phyloP scores from a whole-genome alignment of 768 basidiomycete genomes.

The Baorangia bicolor region DNA sequence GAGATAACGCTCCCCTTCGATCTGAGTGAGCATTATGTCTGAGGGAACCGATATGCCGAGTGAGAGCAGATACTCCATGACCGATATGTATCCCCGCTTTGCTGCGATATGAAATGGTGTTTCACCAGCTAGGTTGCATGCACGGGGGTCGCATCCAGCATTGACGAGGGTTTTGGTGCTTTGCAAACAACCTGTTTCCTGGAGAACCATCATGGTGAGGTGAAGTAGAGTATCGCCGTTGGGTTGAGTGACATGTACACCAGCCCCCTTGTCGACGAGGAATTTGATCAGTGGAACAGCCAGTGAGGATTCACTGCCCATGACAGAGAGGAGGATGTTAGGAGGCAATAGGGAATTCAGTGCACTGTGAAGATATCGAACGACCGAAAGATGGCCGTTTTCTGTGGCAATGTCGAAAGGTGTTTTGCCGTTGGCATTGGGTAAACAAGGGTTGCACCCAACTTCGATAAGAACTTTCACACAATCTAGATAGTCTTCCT shows the following conservation, averaged over 20 bases:
- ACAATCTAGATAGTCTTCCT: background rate
- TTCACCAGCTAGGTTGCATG: background rate
- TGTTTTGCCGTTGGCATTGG: too few relatives aligned
- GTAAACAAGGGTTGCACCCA: too few relatives aligned
- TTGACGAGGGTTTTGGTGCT: too few relatives aligned
- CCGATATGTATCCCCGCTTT: rapidly evolving
- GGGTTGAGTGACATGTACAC: background rate
- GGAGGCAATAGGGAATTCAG: background rate
- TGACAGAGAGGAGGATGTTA: background rate
- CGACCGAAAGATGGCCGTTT: background rate
- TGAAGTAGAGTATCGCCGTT: background rate
- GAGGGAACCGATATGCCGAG: background rate
- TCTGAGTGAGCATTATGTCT: background rate
- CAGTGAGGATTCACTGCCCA: too few relatives aligned
- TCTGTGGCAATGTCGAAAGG: too few relatives aligned
- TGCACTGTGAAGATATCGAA: background rate
- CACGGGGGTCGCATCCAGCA: too few relatives aligned
- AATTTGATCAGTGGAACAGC: too few relatives aligned
- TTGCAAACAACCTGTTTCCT: background rate
- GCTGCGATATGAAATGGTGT: background rate
- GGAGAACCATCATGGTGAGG: background rate
- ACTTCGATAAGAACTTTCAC: background rate
- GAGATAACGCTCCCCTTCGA: background rate
- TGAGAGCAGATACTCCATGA: constrained; percentile 1
- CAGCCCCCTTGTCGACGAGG: background rate